Percentiles rank a stretch among this genome's conserved stretches.
Evolutionary conservation across 129 eudicot genomes (phyloP).

Genomic region (Silybum marianum): DNA sequence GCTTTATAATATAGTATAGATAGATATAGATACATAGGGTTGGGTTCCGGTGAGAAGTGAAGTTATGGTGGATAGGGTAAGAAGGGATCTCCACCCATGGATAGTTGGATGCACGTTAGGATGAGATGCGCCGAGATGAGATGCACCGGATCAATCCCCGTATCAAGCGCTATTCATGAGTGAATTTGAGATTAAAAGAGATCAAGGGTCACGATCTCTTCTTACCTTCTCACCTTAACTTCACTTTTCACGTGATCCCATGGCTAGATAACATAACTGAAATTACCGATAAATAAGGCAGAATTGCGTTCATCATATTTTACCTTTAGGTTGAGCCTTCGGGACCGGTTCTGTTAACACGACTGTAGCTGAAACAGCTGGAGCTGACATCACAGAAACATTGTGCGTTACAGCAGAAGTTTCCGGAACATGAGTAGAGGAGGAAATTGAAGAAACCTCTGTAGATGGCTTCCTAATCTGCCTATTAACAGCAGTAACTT

Average conservation of each 20-base stretch:
- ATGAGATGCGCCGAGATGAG: no score
- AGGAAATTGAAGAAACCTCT: conserved; percentile 33
- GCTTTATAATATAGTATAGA: neutral
- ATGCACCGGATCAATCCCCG: no score
- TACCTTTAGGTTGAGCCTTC: conserved; percentile 87
- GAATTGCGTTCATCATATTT: conserved; percentile 7
- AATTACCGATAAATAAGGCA: neutral
- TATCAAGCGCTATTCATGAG: no score
- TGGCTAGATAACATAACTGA: neutral
- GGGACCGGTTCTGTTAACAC: conserved; percentile 44
- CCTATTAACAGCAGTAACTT: conserved; percentile 6
- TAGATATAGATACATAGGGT: neutral
- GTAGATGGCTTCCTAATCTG: conserved; percentile 21
- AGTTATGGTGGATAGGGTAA: no score
- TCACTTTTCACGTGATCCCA: no score
- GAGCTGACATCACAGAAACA: conserved; percentile 44
- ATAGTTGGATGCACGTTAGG: no score
- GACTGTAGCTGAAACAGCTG: conserved; percentile 39
- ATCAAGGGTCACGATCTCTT: no score
- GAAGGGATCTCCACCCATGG: no score
- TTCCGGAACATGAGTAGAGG: conserved; percentile 34
- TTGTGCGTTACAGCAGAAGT: conserved; percentile 27
- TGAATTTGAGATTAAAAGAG: no score
- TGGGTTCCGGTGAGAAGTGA: no score
- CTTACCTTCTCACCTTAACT: no score